Evolutionary conservation across 2,329 filamentous ascomycete genomes (phyloP).

Genomic region (Alternaria viburni): DNA sequence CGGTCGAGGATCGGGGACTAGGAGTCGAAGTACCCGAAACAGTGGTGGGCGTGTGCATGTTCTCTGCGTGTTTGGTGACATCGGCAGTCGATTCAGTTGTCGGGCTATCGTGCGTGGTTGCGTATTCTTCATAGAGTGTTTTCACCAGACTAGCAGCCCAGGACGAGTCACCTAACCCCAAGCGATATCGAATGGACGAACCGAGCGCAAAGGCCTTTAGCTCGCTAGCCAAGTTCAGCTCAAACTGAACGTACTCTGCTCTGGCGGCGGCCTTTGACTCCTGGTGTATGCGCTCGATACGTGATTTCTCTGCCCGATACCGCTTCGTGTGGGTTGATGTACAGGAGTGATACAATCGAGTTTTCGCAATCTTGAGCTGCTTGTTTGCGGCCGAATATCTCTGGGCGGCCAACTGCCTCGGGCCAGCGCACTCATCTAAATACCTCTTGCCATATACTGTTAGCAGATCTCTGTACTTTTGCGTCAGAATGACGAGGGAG

Average conservation of each 20-base stretch:
- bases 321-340: neutral
- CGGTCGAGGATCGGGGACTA: neutral
- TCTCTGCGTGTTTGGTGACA: neutral
- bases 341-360: neutral
- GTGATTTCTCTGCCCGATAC: neutral
- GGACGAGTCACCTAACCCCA: neutral
- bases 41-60: neutral
- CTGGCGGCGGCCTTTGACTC: neutral
- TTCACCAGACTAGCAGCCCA: neutral
- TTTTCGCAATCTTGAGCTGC: neutral
- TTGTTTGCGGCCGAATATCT: neutral
- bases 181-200: neutral
- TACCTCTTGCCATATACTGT: neutral
- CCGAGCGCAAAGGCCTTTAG: neutral
- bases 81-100: neutral
- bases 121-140: neutral
- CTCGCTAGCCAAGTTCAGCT: neutral
- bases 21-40: neutral
- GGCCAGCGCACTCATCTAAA: neutral
- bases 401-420: neutral
- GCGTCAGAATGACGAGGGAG: neutral
- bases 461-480: neutral
- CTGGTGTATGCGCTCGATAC: neutral
- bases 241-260: neutral
- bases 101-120: neutral